Base-by-base conservation (phyloP, 352 stramenopile genomes). In the Phytophthora pisi region DNA sequence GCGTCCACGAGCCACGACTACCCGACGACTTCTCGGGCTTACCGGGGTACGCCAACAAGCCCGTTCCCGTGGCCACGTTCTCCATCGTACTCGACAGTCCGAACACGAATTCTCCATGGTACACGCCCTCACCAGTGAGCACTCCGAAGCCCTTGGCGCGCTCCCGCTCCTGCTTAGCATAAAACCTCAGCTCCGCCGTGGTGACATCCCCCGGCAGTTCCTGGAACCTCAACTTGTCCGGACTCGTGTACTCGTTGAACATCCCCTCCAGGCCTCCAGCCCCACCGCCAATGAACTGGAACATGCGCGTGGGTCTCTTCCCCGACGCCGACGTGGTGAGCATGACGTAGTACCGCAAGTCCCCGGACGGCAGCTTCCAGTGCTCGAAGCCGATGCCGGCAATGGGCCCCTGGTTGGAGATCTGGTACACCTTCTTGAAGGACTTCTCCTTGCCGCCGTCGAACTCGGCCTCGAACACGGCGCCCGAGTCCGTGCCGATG, bases 381-480 rank as follows among this genome's bases (percentile, higher is more conserved):
- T 93, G 86, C 55, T 96, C 89, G 56, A 96, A 95, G 52, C 85
- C 82, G 45, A 96, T 66, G 5, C 86, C 89, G 0, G 84, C 86
- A 72, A 96, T 95, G 4, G 87, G 56, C 23, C 88, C 86, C 53
- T 96, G 88, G 74, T 96, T 95, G 0, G 82, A 88, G 74, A 97
- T 96, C 64, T 96, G 86, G 74, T 95, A 96, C 53, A 96, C 89
- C 57, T 93, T 92, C 57, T 91, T 93, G 57, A 97, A 95, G 3
- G 73, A 74, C 18, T 87, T 85, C 67, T 97, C 91, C 58, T 96
- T 96, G 15, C 86, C 86, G 47, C 90, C 87, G 26, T 78, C 72
- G 64, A 97, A 94, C 62, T 93, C 86, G 28, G 86, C 88, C 67
- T 97, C 88, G 42, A 84, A 94, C 11, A 97, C 88, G 0, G 78